Percentiles rank a stretch among this genome's conserved stretches.
Conservation (phyloP, 768 basidiomycete species). For the Lentinus tigrinus region DNA sequence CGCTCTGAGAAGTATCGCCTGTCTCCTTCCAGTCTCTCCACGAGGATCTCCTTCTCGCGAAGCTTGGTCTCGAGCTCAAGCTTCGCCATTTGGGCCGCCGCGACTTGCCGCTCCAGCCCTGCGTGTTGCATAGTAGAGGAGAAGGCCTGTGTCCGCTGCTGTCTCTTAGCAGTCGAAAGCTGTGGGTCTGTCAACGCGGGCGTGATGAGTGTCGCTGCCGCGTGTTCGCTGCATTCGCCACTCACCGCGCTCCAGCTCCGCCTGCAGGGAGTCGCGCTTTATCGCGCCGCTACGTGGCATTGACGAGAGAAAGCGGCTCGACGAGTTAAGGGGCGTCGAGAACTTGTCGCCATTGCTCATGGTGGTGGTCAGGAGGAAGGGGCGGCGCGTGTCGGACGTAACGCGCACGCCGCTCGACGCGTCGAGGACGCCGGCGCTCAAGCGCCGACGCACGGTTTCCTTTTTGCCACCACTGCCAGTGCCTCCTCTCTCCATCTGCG, state of each 20-base stretch:
- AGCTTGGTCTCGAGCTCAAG: conserved; percentile 67
- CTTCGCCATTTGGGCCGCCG: conserved; percentile 58
- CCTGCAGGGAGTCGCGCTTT: conserved; percentile 66
- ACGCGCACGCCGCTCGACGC: not conserved
- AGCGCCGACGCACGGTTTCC: not conserved
- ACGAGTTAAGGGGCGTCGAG: conserved; percentile 21
- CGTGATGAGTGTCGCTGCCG: conserved; percentile 2
- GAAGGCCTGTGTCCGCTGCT: conserved; percentile 63
- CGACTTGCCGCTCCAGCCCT: conserved; percentile 65
- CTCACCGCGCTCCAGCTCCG: conserved; percentile 65
- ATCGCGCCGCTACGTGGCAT: conserved; percentile 32
- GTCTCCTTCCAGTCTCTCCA: conserved; percentile 71
- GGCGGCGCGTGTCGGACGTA: not conserved
- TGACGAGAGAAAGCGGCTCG: conserved; percentile 18
- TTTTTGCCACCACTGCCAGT: not conserved
- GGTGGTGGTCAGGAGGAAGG: conserved; percentile 3
- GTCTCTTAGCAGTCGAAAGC: conserved; percentile 63
- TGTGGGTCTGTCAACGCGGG: conserved; percentile 52
- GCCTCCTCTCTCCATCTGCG: not conserved
- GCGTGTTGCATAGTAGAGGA: conserved; percentile 60
- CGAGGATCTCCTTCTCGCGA: conserved; percentile 57
- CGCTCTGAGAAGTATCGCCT: conserved; percentile 66
- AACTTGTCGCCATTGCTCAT: conserved; percentile 24
- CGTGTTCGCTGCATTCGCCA: not conserved
- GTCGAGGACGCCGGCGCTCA: not conserved